A percentile compares a stretch with the other conserved stretches of the same genome.
These are phyloP conservation scores for Coemansia sp. DNA, from an alignment of 192 early-diverging fungal genomes.

Conservation along the genomic window DNA sequence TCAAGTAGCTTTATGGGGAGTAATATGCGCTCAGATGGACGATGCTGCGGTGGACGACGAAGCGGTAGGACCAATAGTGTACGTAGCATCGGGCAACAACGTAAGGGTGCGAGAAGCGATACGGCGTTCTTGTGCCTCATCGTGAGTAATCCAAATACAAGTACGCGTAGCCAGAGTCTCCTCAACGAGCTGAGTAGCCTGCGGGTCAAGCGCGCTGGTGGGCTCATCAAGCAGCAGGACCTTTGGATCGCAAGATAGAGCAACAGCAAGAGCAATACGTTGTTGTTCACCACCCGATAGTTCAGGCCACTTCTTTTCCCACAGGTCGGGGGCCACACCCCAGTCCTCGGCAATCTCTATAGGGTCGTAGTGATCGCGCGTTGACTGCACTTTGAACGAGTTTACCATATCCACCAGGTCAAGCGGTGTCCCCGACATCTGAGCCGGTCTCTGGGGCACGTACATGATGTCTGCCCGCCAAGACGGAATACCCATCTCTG, in stretches of 20 bases:
- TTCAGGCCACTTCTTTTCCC: constrained; percentile 72
- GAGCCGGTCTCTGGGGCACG: constrained; percentile 77
- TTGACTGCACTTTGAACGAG: constrained; percentile 54
- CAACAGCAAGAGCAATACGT: constrained; percentile 77
- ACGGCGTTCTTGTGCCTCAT: constrained; percentile 62
- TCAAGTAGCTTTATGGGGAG: constrained; percentile 2
- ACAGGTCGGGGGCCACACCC: constrained; percentile 64
- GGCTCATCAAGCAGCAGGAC: constrained; percentile 85
- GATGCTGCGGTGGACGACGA: constrained; percentile 4
- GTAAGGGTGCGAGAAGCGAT: constrained; percentile 51
- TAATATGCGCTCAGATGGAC: neutral
- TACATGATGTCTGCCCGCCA: constrained; percentile 83
- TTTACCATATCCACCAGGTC: constrained; percentile 64
- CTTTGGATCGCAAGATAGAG: constrained; percentile 69
- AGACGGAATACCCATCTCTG: constrained; percentile 60
- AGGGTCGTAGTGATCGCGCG: constrained; percentile 56
- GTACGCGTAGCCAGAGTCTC: constrained; percentile 60
- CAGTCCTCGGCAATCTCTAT: constrained; percentile 66
- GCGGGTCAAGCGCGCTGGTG: constrained; percentile 80
- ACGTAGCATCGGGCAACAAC: constrained; percentile 29
- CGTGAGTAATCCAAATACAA: constrained; percentile 84
- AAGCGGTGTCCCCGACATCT: constrained; percentile 69
- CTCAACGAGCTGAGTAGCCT: constrained; percentile 68
- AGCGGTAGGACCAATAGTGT: constrained; percentile 7
- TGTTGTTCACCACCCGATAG: constrained; percentile 88